Evolutionary conservation across 2,329 filamentous ascomycete genomes (phyloP).

Genomic region (Colletotrichum tanaceti): DNA sequence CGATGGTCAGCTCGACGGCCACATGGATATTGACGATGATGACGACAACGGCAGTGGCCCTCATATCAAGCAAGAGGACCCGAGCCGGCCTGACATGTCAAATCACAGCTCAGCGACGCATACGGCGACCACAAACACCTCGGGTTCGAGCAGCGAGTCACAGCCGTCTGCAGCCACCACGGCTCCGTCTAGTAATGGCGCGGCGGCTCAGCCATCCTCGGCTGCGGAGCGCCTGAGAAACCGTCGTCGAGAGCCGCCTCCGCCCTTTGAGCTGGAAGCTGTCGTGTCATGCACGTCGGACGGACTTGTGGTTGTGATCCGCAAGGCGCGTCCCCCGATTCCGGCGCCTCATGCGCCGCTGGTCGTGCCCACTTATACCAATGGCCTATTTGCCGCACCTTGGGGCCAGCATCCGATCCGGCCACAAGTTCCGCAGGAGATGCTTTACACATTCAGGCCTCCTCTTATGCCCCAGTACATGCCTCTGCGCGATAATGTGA

Average conservation of each 20-base stretch:
- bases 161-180: conserved; percentile 25
- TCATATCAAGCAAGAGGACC: conserved; percentile 53
- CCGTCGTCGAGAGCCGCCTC: conserved; percentile 47
- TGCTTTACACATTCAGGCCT: conserved; percentile 57
- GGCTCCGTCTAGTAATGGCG: conserved; percentile 26
- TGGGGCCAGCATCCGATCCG: conserved; percentile 78
- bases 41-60: conserved; percentile 30
- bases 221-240: conserved; percentile 41
- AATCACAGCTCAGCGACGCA: conserved; percentile 42
- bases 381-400: conserved; percentile 81
- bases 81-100: conserved; percentile 23
- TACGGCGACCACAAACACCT: conserved; percentile 29
- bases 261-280: conserved; percentile 80
- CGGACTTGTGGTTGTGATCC: conserved; percentile 83
- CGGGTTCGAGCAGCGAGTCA: conserved; percentile 29
- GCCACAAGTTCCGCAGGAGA: conserved; percentile 57
- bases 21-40: conserved; percentile 57
- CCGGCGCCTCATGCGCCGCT: conserved; percentile 66
- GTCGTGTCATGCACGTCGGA: conserved; percentile 94
- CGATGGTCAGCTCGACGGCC: conserved; percentile 52
- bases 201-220: conserved; percentile 10
- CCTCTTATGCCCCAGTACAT: conserved; percentile 58
- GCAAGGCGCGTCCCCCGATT: conserved; percentile 77
- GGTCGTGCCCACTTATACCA: conserved; percentile 61
- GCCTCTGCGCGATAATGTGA: conserved; percentile 57